Conservation (phyloP, 78 protist species). For the Isochrysis galbana region DNA sequence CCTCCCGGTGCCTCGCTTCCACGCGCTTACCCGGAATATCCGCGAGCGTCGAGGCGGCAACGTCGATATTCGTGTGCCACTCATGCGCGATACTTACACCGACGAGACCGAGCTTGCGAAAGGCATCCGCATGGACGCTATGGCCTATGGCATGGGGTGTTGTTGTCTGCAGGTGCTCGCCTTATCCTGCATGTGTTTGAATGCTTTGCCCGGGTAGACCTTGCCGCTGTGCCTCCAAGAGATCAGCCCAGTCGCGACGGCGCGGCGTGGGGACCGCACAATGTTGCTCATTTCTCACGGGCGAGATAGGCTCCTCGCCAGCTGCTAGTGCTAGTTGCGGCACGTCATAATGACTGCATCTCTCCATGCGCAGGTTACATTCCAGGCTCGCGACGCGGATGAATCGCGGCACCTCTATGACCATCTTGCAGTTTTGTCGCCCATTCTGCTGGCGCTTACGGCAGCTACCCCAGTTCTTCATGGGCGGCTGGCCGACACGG, state of each 20-base stretch:
- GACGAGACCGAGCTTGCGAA: neutral
- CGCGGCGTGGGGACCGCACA: no score
- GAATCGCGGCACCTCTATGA: conserved; percentile 90
- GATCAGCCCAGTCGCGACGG: no score
- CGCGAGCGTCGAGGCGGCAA: conserved; percentile 79
- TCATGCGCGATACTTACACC: conserved; percentile 66
- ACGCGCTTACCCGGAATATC: conserved; percentile 87
- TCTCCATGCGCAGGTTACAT: conserved; percentile 50
- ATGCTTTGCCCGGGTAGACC: no score
- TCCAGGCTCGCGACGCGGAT: conserved; percentile 75
- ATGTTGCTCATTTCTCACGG: no score
- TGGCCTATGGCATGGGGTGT: conserved; percentile 98
- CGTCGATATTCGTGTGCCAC: conserved; percentile 78
- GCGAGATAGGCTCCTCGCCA: no score
- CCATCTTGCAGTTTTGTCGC: conserved; percentile 69
- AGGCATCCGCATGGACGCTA: conserved; percentile 91
- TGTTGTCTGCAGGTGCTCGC: conserved; percentile 91
- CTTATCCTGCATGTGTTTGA: no score
- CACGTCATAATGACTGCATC: no score
- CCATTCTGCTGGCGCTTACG: conserved; percentile 38
- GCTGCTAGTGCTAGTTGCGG: no score
- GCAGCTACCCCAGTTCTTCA: conserved; percentile 85
- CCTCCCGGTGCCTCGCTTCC: conserved; percentile 84
- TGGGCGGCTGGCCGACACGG: conserved; percentile 88
- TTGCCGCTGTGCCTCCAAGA: no score